These are phyloP conservation scores for Chlorella sp. DNA, from an alignment of 139 green algal species.

Conservation along the genomic window DNA sequence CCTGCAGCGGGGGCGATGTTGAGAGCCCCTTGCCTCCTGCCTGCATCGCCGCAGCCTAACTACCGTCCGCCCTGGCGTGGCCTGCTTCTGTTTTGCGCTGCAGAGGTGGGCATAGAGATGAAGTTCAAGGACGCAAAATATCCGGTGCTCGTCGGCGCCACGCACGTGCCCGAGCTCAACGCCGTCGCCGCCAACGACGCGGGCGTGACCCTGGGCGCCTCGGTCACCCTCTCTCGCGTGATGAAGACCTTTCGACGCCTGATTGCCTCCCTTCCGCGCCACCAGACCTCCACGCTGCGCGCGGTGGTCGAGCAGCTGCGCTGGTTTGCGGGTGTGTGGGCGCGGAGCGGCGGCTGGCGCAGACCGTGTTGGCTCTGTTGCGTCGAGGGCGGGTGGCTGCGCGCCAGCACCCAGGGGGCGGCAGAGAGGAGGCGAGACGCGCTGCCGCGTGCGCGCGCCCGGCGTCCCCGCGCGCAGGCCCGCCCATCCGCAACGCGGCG, in stretches of 20 bases:
- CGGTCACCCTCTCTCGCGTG: conserved; percentile 78
- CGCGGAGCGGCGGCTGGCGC: too few relatives aligned
- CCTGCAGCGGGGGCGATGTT: too few relatives aligned
- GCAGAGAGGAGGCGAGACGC: too few relatives aligned
- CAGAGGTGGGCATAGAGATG: conserved; percentile 96
- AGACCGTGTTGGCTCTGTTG: too few relatives aligned
- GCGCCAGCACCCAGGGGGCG: too few relatives aligned
- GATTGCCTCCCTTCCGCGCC: conserved; percentile 29
- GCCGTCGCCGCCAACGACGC: conserved; percentile 46
- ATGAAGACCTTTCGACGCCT: conserved; percentile 50
- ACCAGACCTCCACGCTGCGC: conserved; percentile 50
- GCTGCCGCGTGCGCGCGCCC: too few relatives aligned
- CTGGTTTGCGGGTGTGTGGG: conserved; percentile 91
- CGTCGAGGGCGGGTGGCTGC: too few relatives aligned
- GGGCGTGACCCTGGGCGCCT: conserved; percentile 74
- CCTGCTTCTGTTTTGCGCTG: background rate
- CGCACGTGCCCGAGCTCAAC: conserved; percentile 85
- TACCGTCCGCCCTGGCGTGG: too few relatives aligned
- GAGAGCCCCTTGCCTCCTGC: too few relatives aligned
- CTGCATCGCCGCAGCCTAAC: too few relatives aligned
- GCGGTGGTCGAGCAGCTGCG: conserved; percentile 88
- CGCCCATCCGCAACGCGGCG: conserved; percentile 93
- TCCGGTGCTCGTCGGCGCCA: conserved; percentile 74
- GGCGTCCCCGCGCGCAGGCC: too few relatives aligned
- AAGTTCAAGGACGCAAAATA: conserved; percentile 93